These are phyloP conservation scores for Coemansia sp. DNA, from an alignment of 192 early-diverging fungal species.

Conservation along the genomic window DNA sequence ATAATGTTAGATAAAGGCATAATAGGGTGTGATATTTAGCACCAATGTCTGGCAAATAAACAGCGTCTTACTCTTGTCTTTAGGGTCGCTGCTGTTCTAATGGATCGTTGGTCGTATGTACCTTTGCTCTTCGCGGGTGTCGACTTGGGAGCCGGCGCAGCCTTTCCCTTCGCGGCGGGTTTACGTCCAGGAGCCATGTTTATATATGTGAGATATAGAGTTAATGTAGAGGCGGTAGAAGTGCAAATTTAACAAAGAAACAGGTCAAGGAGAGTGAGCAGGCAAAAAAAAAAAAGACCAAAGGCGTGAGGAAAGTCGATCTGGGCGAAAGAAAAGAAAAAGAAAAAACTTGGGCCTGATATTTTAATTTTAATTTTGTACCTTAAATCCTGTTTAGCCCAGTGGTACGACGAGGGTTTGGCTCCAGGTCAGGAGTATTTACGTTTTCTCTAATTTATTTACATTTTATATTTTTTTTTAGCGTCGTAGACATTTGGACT, in stretches of 20 bases:
- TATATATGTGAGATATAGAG: background rate
- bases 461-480: background rate
- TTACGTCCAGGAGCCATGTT: constrained; percentile 22
- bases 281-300: background rate
- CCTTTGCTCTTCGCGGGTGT: constrained; percentile 16
- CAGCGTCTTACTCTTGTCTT: background rate
- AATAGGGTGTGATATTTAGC: background rate
- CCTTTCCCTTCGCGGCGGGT: constrained; percentile 8
- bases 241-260: background rate
- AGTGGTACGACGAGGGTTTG: background rate
- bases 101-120: background rate
- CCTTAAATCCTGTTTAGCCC: background rate
- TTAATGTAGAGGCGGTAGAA: background rate
- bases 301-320: background rate
- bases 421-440: background rate
- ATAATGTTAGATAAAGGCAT: background rate
- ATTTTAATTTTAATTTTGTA: background rate
- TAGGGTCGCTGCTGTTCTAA: background rate
- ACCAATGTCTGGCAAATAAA: background rate
- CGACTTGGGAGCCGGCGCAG: constrained; percentile 21
- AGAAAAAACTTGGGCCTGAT: constrained; percentile 1
- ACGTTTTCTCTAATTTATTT: constrained; percentile 2
- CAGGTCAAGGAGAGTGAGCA: background rate
- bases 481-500: background rate
- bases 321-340: background rate